These are phyloP conservation scores for Acorus calamus DNA, from an alignment of 106 monocot species.

Conservation along the genomic window DNA sequence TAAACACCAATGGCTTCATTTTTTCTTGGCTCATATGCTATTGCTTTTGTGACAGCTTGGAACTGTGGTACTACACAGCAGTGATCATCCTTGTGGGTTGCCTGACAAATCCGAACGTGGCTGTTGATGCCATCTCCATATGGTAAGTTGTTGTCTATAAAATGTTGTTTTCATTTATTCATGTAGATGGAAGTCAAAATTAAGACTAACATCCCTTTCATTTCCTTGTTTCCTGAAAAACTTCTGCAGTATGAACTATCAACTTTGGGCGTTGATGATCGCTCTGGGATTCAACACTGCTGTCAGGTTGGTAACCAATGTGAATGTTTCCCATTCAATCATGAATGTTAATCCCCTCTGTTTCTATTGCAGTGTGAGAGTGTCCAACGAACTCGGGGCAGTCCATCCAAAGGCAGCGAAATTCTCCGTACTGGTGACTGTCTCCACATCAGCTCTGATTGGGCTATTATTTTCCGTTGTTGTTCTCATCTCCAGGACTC, in stretches of 20 bases:
- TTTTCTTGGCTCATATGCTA: background rate
- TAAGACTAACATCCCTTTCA: no score
- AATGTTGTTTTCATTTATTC: no score
- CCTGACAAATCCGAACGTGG: conserved; percentile 58
- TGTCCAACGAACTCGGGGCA: conserved; percentile 78
- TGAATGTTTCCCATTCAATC: no score
- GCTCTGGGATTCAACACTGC: conserved; percentile 75
- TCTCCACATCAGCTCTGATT: conserved; percentile 35
- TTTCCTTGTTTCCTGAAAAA: no score
- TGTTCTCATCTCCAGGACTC: conserved; percentile 21
- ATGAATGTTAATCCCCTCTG: background rate
- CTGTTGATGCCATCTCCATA: conserved; percentile 68
- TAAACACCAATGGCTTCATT: background rate
- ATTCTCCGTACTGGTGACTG: conserved; percentile 34
- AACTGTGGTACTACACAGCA: conserved; percentile 83
- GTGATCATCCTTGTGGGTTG: conserved; percentile 66
- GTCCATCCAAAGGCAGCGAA: conserved; percentile 50
- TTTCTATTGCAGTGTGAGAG: conserved; percentile 36
- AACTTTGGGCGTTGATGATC: conserved; percentile 70
- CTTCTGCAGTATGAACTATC: conserved; percentile 62
- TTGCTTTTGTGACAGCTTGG: conserved; percentile 41
- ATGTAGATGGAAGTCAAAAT: no score
- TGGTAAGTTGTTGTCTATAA: conserved; percentile 21
- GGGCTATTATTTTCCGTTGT: conserved; percentile 28
- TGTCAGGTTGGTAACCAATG: conserved; percentile 39